These are phyloP conservation scores for Bisporella sp. DNA, from an alignment of 2,329 filamentous ascomycete species.

Conservation along the genomic window DNA sequence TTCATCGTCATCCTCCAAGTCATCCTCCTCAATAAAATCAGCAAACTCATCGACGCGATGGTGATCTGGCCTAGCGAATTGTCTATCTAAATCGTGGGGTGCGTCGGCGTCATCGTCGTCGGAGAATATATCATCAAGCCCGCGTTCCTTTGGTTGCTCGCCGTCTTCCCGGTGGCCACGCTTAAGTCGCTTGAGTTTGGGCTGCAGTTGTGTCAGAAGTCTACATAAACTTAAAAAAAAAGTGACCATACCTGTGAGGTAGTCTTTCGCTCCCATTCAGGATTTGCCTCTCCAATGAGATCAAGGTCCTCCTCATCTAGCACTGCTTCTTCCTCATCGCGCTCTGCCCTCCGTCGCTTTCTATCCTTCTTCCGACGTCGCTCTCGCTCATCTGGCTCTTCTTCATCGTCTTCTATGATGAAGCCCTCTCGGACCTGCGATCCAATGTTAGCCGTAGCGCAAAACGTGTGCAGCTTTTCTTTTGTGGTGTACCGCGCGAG, in stretches of 20 bases:
- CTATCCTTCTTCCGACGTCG: slow-evolving; percentile 55
- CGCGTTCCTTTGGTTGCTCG: slow-evolving; percentile 59
- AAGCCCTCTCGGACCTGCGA: slow-evolving; percentile 82
- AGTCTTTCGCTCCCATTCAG: slow-evolving; percentile 60
- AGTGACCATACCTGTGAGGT: slow-evolving; percentile 57
- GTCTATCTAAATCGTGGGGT: slow-evolving; percentile 35
- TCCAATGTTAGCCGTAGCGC: slow-evolving; percentile 13
- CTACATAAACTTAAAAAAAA: neutral
- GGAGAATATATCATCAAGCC: slow-evolving; percentile 88
- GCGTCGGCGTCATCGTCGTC: slow-evolving; percentile 80
- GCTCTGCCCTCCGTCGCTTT: slow-evolving; percentile 71
- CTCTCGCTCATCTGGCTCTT: slow-evolving; percentile 55
- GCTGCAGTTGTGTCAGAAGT: slow-evolving; percentile 40
- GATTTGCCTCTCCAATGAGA: slow-evolving; percentile 78
- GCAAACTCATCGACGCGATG: slow-evolving; percentile 75
- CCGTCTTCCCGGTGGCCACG: slow-evolving; percentile 75
- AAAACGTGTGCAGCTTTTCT: slow-evolving; percentile 3
- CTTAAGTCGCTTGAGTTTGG: slow-evolving; percentile 95
- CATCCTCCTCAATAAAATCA: slow-evolving; percentile 96
- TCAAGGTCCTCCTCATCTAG: slow-evolving; percentile 96
- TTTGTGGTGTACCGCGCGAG: slow-evolving; percentile 52
- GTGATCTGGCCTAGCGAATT: slow-evolving; percentile 32
- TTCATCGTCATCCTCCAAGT: slow-evolving; percentile 79
- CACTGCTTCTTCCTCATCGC: slow-evolving; percentile 73
- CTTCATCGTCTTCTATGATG: slow-evolving; percentile 86